A percentile compares a stretch with the other conserved stretches of the same genome.
Evolutionary conservation across 345 rosid genomes (phyloP).

Genomic region (Zanthoxylum bungeanum): DNA sequence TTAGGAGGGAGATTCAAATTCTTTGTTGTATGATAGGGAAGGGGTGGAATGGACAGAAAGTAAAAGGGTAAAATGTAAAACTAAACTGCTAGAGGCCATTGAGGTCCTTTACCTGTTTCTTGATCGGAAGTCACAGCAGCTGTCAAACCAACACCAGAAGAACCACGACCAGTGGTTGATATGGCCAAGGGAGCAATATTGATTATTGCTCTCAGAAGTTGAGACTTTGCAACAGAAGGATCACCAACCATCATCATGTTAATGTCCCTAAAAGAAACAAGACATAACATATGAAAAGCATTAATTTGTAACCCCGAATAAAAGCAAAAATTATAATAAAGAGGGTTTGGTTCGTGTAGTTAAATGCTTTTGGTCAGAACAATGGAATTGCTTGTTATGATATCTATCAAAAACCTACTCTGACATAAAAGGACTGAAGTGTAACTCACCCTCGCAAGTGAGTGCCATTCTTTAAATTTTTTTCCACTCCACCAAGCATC

Average conservation of each 20-base stretch:
- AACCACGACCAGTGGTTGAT: constrained; percentile 99
- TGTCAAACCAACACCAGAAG: constrained; percentile 98
- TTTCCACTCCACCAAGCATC: constrained; percentile 97
- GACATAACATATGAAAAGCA: not conserved
- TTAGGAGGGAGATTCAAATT: not conserved
- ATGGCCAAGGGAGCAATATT: constrained; percentile 99
- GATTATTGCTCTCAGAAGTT: constrained; percentile 93
- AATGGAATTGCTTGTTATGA: not conserved
- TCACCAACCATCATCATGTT: constrained; percentile 99
- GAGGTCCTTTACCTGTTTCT: constrained; percentile 71
- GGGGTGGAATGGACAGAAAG: not conserved
- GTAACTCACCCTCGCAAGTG: constrained; percentile 91
- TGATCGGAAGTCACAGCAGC: constrained; percentile 99
- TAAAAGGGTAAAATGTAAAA: not conserved
- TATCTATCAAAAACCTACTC: not conserved
- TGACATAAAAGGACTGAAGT: not conserved
- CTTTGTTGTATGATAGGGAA: not conserved
- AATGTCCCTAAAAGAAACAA: constrained; percentile 60
- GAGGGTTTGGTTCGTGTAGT: not conserved
- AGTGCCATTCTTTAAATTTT: constrained; percentile 92
- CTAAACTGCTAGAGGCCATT: not conserved
- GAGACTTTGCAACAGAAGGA: constrained; percentile 99
- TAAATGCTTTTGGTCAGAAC: not conserved
- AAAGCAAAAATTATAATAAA: not conserved
- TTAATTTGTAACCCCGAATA: not conserved